phyloP scores from a whole-genome alignment of 1,284 basidiomycete species.

The Exobasidium cylindrosporum region DNA sequence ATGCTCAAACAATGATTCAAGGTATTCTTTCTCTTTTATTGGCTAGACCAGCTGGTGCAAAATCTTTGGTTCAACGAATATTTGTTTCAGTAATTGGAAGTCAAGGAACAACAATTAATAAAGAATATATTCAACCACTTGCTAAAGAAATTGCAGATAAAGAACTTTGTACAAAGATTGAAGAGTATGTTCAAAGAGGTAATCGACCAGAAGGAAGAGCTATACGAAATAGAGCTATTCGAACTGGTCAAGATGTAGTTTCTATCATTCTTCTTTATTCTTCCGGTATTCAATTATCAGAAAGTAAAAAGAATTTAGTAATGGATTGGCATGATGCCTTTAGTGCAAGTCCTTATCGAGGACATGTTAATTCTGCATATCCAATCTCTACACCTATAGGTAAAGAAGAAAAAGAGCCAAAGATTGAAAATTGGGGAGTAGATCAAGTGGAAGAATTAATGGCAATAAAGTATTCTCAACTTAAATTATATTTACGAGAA shows the following conservation, averaged over 20 bases:
- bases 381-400: slow-evolving; percentile 38
- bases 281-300: slow-evolving; percentile 26
- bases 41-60: slow-evolving; percentile 50
- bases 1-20: slow-evolving; percentile 50
- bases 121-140: slow-evolving; percentile 46
- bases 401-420: slow-evolving; percentile 20
- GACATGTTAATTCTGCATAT: slow-evolving; percentile 38
- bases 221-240: slow-evolving; percentile 29
- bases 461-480: slow-evolving; percentile 49
- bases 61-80: slow-evolving; percentile 52
- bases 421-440: slow-evolving; percentile 29
- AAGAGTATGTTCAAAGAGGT: slow-evolving; percentile 48
- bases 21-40: slow-evolving; percentile 46
- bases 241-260: slow-evolving; percentile 47
- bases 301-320: slow-evolving; percentile 29
- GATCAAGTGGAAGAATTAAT: slow-evolving; percentile 28
- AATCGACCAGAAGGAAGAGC: slow-evolving; percentile 36
- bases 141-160: slow-evolving; percentile 43
- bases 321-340: slow-evolving; percentile 46
- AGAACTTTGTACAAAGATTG: slow-evolving; percentile 43
- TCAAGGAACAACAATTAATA: slow-evolving; percentile 39
- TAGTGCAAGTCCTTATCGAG: slow-evolving; percentile 45
- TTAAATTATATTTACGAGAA: slow-evolving; percentile 49
- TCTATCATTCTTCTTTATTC: slow-evolving; percentile 44
- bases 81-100: slow-evolving; percentile 44